phyloP scores from a whole-genome alignment of 768 basidiomycete genomes.

The Lanmaoa rubissima region DNA sequence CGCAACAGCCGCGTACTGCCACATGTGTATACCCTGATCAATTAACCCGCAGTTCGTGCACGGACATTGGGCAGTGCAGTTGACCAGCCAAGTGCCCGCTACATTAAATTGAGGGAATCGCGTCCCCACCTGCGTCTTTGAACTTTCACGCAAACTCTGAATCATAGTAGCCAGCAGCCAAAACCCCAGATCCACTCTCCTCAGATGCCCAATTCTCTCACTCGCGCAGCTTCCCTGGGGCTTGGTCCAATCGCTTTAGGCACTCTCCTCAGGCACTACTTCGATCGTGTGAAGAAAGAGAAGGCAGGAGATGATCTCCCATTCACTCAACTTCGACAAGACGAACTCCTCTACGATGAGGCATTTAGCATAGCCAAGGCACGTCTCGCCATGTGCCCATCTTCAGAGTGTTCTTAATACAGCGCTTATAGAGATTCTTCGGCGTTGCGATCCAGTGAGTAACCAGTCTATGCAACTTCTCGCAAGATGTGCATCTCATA shows the following conservation, averaged over 20 bases:
- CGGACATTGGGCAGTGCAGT: not conserved
- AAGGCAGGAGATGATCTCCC: conserved; percentile 37
- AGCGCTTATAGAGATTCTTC: conserved; percentile 59
- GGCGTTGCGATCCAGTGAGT: conserved; percentile 67
- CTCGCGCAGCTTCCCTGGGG: conserved; percentile 58
- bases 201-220: conserved; percentile 51
- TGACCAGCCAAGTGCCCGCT: not conserved
- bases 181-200: not conserved
- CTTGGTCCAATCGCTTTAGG: conserved; percentile 73
- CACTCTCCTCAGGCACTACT: conserved; percentile 84
- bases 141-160: not conserved
- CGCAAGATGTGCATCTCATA: not conserved
- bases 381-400: conserved; percentile 13
- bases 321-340: conserved; percentile 53
- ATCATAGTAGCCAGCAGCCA: not conserved
- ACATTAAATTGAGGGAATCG: not conserved
- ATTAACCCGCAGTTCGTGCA: not conserved
- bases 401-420: not conserved
- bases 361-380: conserved; percentile 77
- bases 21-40: not conserved
- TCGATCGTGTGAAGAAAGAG: conserved; percentile 58
- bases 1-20: not conserved
- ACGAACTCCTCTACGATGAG: conserved; percentile 81
- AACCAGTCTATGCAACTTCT: not conserved
- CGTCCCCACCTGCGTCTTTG: not conserved